These are phyloP conservation scores for Multifurca ochricompacta DNA, from an alignment of 768 basidiomycete genomes.

Conservation along the genomic window DNA sequence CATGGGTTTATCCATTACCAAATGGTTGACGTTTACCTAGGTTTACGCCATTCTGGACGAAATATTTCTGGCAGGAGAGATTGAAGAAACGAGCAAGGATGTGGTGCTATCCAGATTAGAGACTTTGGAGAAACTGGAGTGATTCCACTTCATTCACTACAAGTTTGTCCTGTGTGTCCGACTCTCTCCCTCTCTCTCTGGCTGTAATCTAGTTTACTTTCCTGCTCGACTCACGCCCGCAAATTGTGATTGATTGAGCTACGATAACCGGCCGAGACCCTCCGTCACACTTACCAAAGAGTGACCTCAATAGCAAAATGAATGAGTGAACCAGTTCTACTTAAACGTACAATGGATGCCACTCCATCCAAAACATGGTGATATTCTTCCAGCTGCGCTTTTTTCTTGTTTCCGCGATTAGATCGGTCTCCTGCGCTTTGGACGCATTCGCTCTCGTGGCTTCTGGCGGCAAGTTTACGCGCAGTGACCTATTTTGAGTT, in stretches of 20 bases:
- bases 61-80: slow-evolving; percentile 95
- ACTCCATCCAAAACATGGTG: too few relatives aligned
- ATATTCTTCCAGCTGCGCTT: too few relatives aligned
- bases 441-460: too few relatives aligned
- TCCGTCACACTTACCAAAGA: too few relatives aligned
- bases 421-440: too few relatives aligned
- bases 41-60: slow-evolving; percentile 98
- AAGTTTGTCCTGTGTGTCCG: background rate
- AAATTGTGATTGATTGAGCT: background rate
- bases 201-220: background rate
- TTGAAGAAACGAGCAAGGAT: slow-evolving; percentile 96
- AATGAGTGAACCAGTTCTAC: too few relatives aligned
- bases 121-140: slow-evolving; percentile 90
- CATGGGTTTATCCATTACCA: background rate
- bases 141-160: slow-evolving; percentile 20
- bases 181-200: background rate
- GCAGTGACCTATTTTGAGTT: background rate
- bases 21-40: slow-evolving; percentile 34
- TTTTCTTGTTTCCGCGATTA: too few relatives aligned
- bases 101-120: slow-evolving; percentile 89
- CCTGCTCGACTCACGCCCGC: background rate
- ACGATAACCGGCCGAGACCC: background rate
- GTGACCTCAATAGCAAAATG: too few relatives aligned
- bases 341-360: too few relatives aligned
- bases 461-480: too few relatives aligned